Evolutionary conservation across 768 basidiomycete species (phyloP).

Genomic region (Holtermanniella nyarrowii): DNA sequence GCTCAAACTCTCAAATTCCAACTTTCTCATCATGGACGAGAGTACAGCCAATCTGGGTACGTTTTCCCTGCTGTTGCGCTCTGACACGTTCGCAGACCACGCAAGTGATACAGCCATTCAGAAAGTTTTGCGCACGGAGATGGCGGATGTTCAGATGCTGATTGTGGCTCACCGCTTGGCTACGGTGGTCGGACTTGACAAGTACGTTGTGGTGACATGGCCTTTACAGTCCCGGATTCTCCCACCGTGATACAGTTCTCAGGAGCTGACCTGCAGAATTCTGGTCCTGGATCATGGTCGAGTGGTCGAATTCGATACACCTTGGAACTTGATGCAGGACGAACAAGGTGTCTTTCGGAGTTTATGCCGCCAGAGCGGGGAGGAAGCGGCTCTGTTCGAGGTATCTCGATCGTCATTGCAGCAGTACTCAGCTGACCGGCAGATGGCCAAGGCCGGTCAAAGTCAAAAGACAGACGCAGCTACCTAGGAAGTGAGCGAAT

Average conservation of each 20-base stretch:
- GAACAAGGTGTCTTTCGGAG: conserved; percentile 56
- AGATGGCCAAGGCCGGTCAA: too few relatives aligned
- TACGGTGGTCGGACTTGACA: conserved; percentile 54
- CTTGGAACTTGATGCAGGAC: conserved; percentile 41
- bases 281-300: conserved; percentile 48
- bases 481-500: too few relatives aligned
- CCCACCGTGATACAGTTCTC: neutral
- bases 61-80: neutral
- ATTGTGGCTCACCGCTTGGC: conserved; percentile 51
- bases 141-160: conserved; percentile 47
- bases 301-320: conserved; percentile 38
- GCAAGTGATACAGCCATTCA: conserved; percentile 54
- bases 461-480: too few relatives aligned
- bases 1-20: conserved; percentile 46
- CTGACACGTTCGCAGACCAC: conserved; percentile 43
- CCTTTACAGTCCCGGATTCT: neutral
- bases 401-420: too few relatives aligned
- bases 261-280: conserved; percentile 31
- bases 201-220: conserved; percentile 28
- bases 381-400: conserved; percentile 32
- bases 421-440: too few relatives aligned
- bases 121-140: conserved; percentile 46
- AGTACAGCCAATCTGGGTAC: conserved; percentile 41
- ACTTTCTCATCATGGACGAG: conserved; percentile 53
- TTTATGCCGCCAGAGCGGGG: conserved; percentile 43